phyloP scores from a whole-genome alignment of 1,139 yeast genomes.

The Debaryomycetaceae sp. region DNA sequence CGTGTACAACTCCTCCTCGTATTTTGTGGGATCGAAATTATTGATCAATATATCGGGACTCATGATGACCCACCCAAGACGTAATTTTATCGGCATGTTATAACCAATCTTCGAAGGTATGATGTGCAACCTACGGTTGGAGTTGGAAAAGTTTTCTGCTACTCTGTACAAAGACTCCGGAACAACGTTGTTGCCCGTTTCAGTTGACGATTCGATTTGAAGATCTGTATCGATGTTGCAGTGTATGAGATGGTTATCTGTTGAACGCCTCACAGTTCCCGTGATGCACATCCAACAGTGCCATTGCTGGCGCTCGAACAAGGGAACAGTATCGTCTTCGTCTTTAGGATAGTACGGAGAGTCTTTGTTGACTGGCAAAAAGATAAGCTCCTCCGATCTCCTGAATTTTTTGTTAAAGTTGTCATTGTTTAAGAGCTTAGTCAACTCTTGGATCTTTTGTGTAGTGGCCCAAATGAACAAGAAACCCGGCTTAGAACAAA shows the following conservation, averaged over 20 bases:
- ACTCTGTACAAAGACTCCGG: conserved; percentile 77
- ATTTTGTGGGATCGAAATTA: conserved; percentile 50
- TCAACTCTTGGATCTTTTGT: conserved; percentile 61
- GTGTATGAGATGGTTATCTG: conserved; percentile 80
- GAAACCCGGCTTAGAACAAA: conserved; percentile 84
- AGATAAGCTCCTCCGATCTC: conserved; percentile 82
- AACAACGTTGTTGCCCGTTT: conserved; percentile 34
- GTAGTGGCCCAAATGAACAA: conserved; percentile 85
- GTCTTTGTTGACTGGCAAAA: conserved; percentile 55
- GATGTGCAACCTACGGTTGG: conserved; percentile 78
- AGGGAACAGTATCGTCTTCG: conserved; percentile 15
- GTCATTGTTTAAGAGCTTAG: conserved; percentile 52
- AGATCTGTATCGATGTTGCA: conserved; percentile 91
- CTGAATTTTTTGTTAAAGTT: conserved; percentile 75
- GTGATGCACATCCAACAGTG: conserved; percentile 98
- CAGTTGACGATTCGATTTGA: conserved; percentile 46
- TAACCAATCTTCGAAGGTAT: conserved; percentile 68
- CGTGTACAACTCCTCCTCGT: conserved; percentile 29
- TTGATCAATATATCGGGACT: conserved; percentile 78
- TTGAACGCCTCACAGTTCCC: conserved; percentile 85
- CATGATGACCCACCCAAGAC: conserved; percentile 90
- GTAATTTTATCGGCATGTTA: conserved; percentile 59
- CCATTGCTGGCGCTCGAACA: conserved; percentile 62
- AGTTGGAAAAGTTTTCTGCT: conserved; percentile 86
- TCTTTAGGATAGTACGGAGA: conserved; percentile 59